Percentiles rank a stretch among this genome's conserved stretches.
Evolutionary conservation across 345 rosid genomes (phyloP).

Genomic region (Populus deltoides): DNA sequence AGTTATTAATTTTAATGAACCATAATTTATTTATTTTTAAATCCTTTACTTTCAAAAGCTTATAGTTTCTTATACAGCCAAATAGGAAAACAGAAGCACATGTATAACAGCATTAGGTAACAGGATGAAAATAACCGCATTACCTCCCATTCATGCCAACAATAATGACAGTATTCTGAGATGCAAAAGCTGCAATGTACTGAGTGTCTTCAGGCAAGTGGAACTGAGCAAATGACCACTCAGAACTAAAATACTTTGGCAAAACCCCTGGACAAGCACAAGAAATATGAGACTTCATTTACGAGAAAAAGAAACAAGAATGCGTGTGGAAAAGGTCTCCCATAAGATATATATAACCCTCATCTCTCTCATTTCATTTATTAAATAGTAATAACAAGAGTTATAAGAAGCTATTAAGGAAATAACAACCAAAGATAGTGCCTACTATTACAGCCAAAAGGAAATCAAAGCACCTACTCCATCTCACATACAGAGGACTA

Average conservation of each 20-base stretch:
- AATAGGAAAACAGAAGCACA: neutral
- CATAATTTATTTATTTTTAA: neutral
- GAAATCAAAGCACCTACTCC: too few relatives aligned
- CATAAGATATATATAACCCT: neutral
- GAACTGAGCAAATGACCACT: conserved; percentile 93
- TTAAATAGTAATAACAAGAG: too few relatives aligned
- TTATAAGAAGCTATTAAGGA: too few relatives aligned
- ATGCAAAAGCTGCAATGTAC: conserved; percentile 80
- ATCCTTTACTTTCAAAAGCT: neutral
- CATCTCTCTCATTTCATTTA: too few relatives aligned
- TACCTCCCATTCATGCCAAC: conserved; percentile 88
- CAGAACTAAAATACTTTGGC: conserved; percentile 94
- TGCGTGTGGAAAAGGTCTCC: neutral
- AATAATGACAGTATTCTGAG: conserved; percentile 64
- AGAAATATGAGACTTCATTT: neutral
- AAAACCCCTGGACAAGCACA: conserved; percentile 55
- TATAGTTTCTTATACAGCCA: neutral
- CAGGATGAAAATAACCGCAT: conserved; percentile 7
- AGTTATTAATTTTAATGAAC: neutral
- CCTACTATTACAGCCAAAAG: too few relatives aligned
- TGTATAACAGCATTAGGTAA: neutral
- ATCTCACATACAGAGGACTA: too few relatives aligned
- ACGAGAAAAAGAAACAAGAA: neutral
- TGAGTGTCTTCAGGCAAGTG: conserved; percentile 70
- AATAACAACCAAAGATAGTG: too few relatives aligned